Percentiles rank a stretch among this genome's conserved stretches.
Evolutionary conservation across 2,329 filamentous ascomycete species (phyloP).

Genomic region (Penicillium sp.): DNA sequence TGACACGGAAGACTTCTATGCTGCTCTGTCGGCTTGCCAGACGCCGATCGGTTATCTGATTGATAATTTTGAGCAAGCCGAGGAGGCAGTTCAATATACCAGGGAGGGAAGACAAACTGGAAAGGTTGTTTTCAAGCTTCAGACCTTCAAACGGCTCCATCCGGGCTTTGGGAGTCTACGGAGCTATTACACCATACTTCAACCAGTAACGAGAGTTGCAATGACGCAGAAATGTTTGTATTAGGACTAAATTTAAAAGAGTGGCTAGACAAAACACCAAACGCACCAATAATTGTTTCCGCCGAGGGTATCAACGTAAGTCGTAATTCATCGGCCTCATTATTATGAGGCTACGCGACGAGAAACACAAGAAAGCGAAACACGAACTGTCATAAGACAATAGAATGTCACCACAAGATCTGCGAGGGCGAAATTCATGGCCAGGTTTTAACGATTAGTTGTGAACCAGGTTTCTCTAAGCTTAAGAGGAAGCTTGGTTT

Average conservation of each 20-base stretch:
- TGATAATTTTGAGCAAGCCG: neutral
- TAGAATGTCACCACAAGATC: constrained; percentile 4
- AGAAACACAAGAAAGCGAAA: neutral
- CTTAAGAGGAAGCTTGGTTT: too few relatives aligned
- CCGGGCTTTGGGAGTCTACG: constrained; percentile 26
- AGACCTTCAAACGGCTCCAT: neutral
- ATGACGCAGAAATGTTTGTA: neutral
- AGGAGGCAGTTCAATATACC: neutral
- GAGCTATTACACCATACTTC: constrained; percentile 1
- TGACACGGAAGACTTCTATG: neutral
- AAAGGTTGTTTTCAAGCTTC: neutral
- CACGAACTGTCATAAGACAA: constrained; percentile 10
- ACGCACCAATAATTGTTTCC: constrained; percentile 15
- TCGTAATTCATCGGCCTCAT: constrained; percentile 25
- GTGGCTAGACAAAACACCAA: constrained; percentile 13
- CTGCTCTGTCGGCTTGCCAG: neutral
- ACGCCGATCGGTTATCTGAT: neutral
- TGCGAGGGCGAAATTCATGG: neutral
- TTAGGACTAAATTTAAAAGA: constrained; percentile 2
- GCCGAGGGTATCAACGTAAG: constrained; percentile 30
- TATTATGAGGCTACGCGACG: constrained; percentile 18
- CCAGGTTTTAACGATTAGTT: neutral
- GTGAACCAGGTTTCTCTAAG: neutral
- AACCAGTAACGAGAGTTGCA: too few relatives aligned
- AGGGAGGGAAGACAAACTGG: neutral